Evolutionary conservation across 164 flowering plant genomes (phyloP).

Genomic region (Magnolia changhungtana): DNA sequence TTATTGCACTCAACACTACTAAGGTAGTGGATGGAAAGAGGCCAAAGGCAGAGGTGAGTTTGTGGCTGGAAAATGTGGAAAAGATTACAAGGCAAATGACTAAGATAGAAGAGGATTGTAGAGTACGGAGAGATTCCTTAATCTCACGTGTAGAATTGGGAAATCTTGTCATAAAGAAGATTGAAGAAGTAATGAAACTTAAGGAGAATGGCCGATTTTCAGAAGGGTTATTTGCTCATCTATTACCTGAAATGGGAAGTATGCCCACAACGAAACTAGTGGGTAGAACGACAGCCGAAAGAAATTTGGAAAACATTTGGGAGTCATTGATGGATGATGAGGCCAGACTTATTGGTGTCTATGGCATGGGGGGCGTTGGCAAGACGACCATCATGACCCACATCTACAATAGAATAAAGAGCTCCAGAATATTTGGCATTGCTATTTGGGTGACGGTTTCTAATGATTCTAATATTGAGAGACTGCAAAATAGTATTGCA

Average conservation of each 20-base stretch:
- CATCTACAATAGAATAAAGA: constrained; percentile 2
- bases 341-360: constrained; percentile 7
- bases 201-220: constrained; percentile 2
- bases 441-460: no score
- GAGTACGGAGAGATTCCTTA: not conserved
- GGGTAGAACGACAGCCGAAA: not conserved
- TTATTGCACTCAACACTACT: not conserved
- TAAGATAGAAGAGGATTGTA: not conserved
- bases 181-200: not conserved
- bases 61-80: constrained; percentile 7
- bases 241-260: not conserved
- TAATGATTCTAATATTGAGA: no score
- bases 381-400: constrained; percentile 15
- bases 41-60: not conserved
- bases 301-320: not conserved
- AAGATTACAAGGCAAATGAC: not conserved
- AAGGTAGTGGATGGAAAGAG: not conserved
- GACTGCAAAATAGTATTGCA: no score
- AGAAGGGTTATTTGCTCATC: not conserved
- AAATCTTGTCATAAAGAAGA: not conserved
- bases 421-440: no score
- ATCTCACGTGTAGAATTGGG: constrained; percentile 1
- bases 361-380: constrained; percentile 23
- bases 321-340: not conserved
- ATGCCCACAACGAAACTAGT: not conserved